Percentiles rank a stretch among this genome's conserved stretches.
phyloP scores from a whole-genome alignment of 352 stramenopile genomes.

The Pythium monospermum region DNA sequence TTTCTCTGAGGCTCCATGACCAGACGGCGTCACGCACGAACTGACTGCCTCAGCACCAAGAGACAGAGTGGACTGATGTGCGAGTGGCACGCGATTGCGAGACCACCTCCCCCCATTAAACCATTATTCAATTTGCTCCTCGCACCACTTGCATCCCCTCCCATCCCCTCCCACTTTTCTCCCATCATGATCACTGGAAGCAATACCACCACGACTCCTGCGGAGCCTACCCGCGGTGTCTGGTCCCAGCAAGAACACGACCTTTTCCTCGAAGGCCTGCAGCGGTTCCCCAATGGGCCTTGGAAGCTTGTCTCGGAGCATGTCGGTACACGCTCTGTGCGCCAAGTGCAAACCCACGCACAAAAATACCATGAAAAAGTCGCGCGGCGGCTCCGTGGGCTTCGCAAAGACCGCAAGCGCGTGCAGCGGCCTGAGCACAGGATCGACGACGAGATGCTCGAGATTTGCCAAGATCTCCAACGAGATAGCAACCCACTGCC shows the following conservation, averaged over 20 bases:
- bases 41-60: no score
- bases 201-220: not conserved
- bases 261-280: constrained; percentile 16
- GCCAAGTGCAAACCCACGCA: constrained; percentile 13
- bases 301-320: constrained; percentile 8
- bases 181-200: not conserved
- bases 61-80: no score
- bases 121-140: no score
- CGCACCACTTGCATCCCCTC: no score
- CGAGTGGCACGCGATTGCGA: no score
- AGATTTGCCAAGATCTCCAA: constrained; percentile 11
- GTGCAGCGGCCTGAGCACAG: constrained; percentile 5
- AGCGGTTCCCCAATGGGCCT: constrained; percentile 12
- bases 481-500: constrained; percentile 4
- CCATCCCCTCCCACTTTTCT: no score
- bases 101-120: no score
- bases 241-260: constrained; percentile 22
- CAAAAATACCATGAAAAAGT: constrained; percentile 16
- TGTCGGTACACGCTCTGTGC: constrained; percentile 11
- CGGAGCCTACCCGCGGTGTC: not conserved
- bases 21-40: no score
- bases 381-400: constrained; percentile 8
- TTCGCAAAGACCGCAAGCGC: constrained; percentile 1
- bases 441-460: constrained; percentile 11
- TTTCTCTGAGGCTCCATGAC: no score